Evolutionary conservation across 1,139 yeast species (phyloP).

Genomic region (Suhomyces anneliseae): DNA sequence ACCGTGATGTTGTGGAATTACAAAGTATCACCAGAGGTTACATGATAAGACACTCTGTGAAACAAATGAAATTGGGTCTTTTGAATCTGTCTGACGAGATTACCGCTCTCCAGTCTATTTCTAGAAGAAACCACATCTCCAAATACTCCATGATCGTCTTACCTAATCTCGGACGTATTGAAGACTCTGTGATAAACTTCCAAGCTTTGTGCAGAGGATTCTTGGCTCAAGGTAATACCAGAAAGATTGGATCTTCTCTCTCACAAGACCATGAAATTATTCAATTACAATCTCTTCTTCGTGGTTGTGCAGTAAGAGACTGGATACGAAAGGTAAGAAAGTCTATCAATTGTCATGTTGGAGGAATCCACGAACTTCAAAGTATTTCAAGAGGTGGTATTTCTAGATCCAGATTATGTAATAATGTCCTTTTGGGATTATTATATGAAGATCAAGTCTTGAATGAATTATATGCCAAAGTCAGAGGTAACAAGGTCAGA

Average conservation of each 20-base stretch:
- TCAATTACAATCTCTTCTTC: constrained; percentile 35
- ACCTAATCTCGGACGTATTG: constrained; percentile 24
- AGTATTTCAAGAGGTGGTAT: constrained; percentile 55
- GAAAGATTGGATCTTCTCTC: constrained; percentile 15
- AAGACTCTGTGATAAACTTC: constrained; percentile 26
- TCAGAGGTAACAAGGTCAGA: constrained; percentile 47
- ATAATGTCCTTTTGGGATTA: constrained; percentile 43
- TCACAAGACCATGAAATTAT: constrained; percentile 20
- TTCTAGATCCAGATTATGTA: constrained; percentile 46
- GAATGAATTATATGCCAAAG: constrained; percentile 42
- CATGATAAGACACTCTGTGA: constrained; percentile 16
- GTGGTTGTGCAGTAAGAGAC: constrained; percentile 30
- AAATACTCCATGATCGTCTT: constrained; percentile 24
- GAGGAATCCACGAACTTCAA: constrained; percentile 41
- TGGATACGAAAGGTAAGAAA: constrained; percentile 20
- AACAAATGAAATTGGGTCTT: constrained; percentile 11
- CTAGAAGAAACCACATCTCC: constrained; percentile 28
- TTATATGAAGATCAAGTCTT: constrained; percentile 39
- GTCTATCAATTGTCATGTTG: constrained; percentile 15
- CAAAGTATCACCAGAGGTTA: constrained; percentile 34
- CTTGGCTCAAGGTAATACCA: constrained; percentile 4
- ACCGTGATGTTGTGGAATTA: constrained; percentile 13
- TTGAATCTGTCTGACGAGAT: constrained; percentile 11
- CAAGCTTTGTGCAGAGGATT: constrained; percentile 36
- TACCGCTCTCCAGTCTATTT: constrained; percentile 28